A percentile compares a stretch with the other conserved stretches of the same genome.
Conservation (phyloP, 345 rosid genomes). For the Anacardium occidentale region DNA sequence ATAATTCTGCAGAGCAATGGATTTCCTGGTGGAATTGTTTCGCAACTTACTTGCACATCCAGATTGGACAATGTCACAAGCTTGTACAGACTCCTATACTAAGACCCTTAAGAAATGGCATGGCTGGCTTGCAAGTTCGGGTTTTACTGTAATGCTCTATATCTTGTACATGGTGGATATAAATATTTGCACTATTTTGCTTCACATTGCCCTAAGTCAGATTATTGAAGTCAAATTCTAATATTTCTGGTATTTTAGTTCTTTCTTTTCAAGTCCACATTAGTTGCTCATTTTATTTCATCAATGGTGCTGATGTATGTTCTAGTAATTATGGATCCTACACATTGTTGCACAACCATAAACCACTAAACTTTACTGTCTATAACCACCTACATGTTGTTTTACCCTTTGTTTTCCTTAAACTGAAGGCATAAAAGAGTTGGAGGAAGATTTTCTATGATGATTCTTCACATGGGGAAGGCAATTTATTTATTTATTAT, state of each 20-base stretch:
- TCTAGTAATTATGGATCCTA: too few relatives aligned
- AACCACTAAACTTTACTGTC: not conserved
- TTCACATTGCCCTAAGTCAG: not conserved
- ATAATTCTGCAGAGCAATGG: constrained; percentile 74
- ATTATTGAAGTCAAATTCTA: constrained; percentile 3
- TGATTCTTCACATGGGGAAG: not conserved
- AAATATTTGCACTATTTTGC: not conserved
- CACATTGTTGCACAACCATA: too few relatives aligned
- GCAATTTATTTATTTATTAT: not conserved
- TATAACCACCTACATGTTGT: not conserved
- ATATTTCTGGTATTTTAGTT: not conserved
- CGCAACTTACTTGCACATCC: constrained; percentile 73
- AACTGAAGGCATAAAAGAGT: not conserved
- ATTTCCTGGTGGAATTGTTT: constrained; percentile 88
- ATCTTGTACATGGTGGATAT: not conserved
- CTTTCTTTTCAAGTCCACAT: too few relatives aligned
- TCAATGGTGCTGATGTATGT: too few relatives aligned
- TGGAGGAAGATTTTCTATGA: not conserved
- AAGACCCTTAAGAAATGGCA: constrained; percentile 91
- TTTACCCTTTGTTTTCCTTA: not conserved
- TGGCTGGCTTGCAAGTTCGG: constrained; percentile 96
- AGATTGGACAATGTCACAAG: constrained; percentile 93
- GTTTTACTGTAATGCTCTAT: constrained; percentile 53
- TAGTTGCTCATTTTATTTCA: too few relatives aligned
- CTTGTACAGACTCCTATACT: constrained; percentile 74